Conservation (phyloP, 2,329 filamentous ascomycete genomes). For the Sclerotinia nivalis region DNA sequence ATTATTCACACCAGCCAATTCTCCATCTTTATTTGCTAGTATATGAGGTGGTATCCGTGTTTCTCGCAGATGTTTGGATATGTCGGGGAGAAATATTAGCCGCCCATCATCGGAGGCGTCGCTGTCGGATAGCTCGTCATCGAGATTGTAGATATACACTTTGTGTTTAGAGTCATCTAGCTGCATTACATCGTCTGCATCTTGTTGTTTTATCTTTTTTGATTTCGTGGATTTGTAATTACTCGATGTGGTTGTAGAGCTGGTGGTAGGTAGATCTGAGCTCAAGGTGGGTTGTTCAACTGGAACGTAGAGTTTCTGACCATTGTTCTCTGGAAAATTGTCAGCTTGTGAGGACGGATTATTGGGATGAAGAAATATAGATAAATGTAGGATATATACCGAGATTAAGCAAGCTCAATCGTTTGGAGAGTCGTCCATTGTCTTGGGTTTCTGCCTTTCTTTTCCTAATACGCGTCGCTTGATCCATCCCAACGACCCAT, state of each 20-base stretch:
- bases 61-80: constrained; percentile 75
- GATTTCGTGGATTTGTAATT: constrained; percentile 29
- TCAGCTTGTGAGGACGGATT: constrained; percentile 30
- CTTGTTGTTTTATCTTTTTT: constrained; percentile 28
- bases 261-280: constrained; percentile 26
- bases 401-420: constrained; percentile 77
- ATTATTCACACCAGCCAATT: constrained; percentile 55
- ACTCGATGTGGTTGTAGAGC: constrained; percentile 24
- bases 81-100: constrained; percentile 80
- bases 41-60: constrained; percentile 65
- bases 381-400: constrained; percentile 54
- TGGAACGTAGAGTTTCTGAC: constrained; percentile 65
- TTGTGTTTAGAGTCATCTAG: constrained; percentile 82
- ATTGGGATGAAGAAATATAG: constrained; percentile 17
- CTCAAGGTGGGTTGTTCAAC: constrained; percentile 52
- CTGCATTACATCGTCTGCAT: constrained; percentile 67
- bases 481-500: constrained; percentile 37
- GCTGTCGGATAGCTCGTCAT: constrained; percentile 76
- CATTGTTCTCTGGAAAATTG: constrained; percentile 55
- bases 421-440: constrained; percentile 78
- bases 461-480: constrained; percentile 47
- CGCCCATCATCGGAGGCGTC: constrained; percentile 59
- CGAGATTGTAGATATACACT: constrained; percentile 88
- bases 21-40: constrained; percentile 57
- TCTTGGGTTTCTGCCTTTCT: constrained; percentile 61